These are phyloP conservation scores for Cyphellophora europaea DNA, from an alignment of 2,329 filamentous ascomycete genomes.

Conservation along the genomic window DNA sequence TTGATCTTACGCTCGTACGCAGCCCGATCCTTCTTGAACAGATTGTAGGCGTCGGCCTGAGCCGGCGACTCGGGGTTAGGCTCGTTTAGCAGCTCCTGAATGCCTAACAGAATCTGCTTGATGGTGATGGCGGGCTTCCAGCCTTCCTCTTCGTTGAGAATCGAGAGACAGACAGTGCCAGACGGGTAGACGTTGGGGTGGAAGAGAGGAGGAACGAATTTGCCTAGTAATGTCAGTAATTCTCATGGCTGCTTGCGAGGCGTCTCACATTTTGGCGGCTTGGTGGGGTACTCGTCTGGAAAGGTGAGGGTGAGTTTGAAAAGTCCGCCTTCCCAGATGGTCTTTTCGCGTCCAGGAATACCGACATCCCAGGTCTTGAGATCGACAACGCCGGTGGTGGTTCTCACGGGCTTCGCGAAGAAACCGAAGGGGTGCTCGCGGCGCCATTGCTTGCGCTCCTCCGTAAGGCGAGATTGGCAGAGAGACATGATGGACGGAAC, in stretches of 20 bases:
- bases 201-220: constrained; percentile 91
- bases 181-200: constrained; percentile 98
- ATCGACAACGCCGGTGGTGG: constrained; percentile 65
- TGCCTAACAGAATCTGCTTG: constrained; percentile 92
- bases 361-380: constrained; percentile 96
- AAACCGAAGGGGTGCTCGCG: constrained; percentile 97
- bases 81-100: constrained; percentile 91
- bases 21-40: constrained; percentile 80
- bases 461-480: constrained; percentile 76
- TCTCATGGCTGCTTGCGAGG: background rate
- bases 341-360: constrained; percentile 91
- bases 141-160: constrained; percentile 94
- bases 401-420: constrained; percentile 80
- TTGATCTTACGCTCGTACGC: constrained; percentile 86
- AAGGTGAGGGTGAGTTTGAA: constrained; percentile 93
- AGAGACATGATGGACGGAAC: constrained; percentile 58
- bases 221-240: constrained; percentile 50
- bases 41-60: constrained; percentile 92
- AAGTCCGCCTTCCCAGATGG: constrained; percentile 92
- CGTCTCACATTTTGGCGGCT: constrained; percentile 87
- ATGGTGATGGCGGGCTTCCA: constrained; percentile 99
- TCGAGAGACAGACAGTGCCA: constrained; percentile 92
- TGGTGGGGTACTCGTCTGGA: constrained; percentile 96
- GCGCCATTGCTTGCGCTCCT: constrained; percentile 71
- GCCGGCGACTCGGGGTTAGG: constrained; percentile 95